A percentile compares a stretch with the other conserved stretches of the same genome.
phyloP scores from a whole-genome alignment of 495 filamentous ascomycete species.

The Lentithecium fluviatile region DNA sequence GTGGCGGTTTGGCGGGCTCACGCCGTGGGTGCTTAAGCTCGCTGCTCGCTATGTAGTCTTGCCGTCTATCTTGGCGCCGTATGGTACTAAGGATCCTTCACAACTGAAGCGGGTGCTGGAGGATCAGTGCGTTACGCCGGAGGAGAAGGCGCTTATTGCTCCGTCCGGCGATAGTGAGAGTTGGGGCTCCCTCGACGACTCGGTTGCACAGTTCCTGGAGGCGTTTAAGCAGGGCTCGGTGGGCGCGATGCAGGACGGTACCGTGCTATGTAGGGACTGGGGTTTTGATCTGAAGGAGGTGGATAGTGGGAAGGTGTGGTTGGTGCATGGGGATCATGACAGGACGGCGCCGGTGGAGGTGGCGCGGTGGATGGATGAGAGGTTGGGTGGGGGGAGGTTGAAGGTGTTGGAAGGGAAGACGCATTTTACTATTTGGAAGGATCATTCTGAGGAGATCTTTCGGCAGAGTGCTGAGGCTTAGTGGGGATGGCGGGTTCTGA shows the following conservation, averaged over 20 bases:
- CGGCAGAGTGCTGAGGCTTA: conserved; percentile 9
- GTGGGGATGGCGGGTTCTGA: too few relatives aligned
- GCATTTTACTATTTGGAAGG: conserved; percentile 32
- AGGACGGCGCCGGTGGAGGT: conserved; percentile 10
- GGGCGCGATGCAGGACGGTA: conserved; percentile 22
- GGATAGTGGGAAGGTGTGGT: conserved; percentile 22
- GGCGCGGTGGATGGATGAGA: conserved; percentile 26
- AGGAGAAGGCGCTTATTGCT: conserved; percentile 28
- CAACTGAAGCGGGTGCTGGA: conserved; percentile 28
- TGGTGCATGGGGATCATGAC: conserved; percentile 31
- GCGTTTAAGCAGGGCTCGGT: conserved; percentile 23
- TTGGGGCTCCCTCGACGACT: conserved; percentile 18
- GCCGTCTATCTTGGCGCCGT: conserved; percentile 12
- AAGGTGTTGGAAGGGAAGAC: conserved; percentile 26
- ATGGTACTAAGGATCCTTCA: conserved; percentile 19
- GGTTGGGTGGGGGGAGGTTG: conserved; percentile 26
- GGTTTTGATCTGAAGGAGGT: conserved; percentile 28
- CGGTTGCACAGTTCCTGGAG: conserved; percentile 15
- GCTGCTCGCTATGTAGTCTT: conserved; percentile 24
- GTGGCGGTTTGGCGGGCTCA: conserved; percentile 22
- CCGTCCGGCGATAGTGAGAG: conserved; percentile 5
- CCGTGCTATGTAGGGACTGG: conserved; percentile 18
- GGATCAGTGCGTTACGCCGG: conserved; percentile 24
- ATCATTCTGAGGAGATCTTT: conserved; percentile 30
- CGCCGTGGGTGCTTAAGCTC: conserved; percentile 13